Evolutionary conservation across 495 filamentous ascomycete species (phyloP), one percentile per base, ranked within the genome.

Genomic region (Neurospora sp.): DNA sequence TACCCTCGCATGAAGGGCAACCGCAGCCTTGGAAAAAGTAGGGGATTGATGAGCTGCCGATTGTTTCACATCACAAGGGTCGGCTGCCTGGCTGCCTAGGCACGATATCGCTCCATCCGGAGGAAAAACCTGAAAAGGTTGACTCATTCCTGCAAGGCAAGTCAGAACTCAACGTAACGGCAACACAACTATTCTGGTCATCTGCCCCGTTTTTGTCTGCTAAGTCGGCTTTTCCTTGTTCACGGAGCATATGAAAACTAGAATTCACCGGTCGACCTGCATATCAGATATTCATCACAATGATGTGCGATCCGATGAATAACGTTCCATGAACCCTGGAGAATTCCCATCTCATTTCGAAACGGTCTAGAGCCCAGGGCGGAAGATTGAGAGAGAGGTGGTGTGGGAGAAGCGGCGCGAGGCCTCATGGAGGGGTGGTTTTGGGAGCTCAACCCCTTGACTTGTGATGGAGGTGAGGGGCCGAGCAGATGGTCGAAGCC

Each of bases 401-500:
- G 79, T 79, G 78, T 81, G 75, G 16, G 68, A 70, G 31, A 46
- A 71, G 37, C 72, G 72, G 68, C 69, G 53, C 66, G 68, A 59
- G 46, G 70, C 59, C 72, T 66, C 69, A 22, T 70, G n/a, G 71
- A 73, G 70, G 75, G 75, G 72, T 10, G 74, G 71, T 9, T 41
- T 66, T 73, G 53, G 70, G 74, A 73, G 76, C 70, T 76, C 73
- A 75, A 71, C 75, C 59, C 35, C 27, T 71, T 27, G 44, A 69
- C 42, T 71, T 61, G 40, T 37, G 48, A 73, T 46, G 73, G 73
- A 74, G 74, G 73, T 46, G 73, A 73, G 69, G 72, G 70, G 68
- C 69, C 41, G 73, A 74, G 70, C 70, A 72, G 75, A 72, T 18
- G 35, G 76, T 42, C 72, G 75, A 20, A 38, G 35, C 2, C 14